Conservation (phyloP, 306 rosid genomes). For the Begonia fuchsioides region DNA sequence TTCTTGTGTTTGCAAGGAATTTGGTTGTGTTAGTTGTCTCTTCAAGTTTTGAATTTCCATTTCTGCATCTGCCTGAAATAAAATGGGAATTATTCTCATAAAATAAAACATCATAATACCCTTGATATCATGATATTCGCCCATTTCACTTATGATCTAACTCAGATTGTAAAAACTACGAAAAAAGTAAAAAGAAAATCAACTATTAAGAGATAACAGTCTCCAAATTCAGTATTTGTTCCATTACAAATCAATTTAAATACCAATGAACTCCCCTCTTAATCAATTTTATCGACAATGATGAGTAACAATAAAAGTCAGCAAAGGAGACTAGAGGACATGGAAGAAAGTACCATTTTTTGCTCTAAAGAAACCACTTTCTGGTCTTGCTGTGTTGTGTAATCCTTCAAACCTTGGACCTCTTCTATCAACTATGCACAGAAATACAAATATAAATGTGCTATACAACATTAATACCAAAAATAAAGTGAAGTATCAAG, state of each 20-base stretch:
- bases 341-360: constrained; percentile 38
- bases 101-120: too few relatives aligned
- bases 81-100: too few relatives aligned
- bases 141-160: too few relatives aligned
- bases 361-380: constrained; percentile 31
- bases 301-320: background rate
- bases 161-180: too few relatives aligned
- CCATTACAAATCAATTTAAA: too few relatives aligned
- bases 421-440: constrained; percentile 34
- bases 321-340: constrained; percentile 3
- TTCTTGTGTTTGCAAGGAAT: constrained; percentile 15
- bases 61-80: constrained; percentile 27
- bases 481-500: background rate
- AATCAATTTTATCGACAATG: too few relatives aligned
- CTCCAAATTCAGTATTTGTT: too few relatives aligned
- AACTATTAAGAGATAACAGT: too few relatives aligned
- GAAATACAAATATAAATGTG: constrained; percentile 3
- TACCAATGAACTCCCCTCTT: too few relatives aligned
- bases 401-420: constrained; percentile 32
- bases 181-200: too few relatives aligned
- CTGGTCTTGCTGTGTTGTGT: constrained; percentile 19
- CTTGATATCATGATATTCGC: too few relatives aligned
- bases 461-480: background rate
- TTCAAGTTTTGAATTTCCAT: constrained; percentile 40
- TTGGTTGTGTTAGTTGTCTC: constrained; percentile 11